Evolutionary conservation across 768 basidiomycete genomes (phyloP).

Genomic region (Boletus tomentosulus): DNA sequence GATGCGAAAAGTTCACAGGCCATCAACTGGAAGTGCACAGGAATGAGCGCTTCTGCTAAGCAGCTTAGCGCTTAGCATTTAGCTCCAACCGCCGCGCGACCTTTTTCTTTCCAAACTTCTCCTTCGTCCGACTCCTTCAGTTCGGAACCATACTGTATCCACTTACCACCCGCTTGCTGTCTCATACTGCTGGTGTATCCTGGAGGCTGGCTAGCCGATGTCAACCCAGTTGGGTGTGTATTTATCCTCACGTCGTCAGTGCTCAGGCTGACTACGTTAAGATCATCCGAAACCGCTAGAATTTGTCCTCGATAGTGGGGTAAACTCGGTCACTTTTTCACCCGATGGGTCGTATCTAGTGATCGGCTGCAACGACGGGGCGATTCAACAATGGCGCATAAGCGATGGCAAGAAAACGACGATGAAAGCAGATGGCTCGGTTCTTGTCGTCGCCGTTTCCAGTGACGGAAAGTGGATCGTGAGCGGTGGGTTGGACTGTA

Average conservation of each 20-base stretch:
- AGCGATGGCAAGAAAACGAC: slow-evolving; percentile 5
- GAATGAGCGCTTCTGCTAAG: too few species aligned
- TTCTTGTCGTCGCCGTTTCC: slow-evolving; percentile 11
- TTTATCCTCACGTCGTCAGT: neutral
- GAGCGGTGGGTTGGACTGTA: slow-evolving; percentile 8
- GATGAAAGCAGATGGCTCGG: slow-evolving; percentile 6
- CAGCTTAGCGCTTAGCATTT: too few species aligned
- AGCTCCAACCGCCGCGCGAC: too few species aligned
- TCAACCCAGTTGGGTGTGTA: slow-evolving; percentile 1
- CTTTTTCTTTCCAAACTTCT: too few species aligned
- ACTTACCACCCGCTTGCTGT: too few species aligned
- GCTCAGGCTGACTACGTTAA: neutral
- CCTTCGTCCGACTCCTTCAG: neutral
- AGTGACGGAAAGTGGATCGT: slow-evolving; percentile 15
- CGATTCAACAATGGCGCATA: slow-evolving; percentile 11
- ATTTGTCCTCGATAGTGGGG: neutral
- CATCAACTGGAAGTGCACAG: too few species aligned
- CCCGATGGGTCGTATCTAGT: slow-evolving; percentile 11
- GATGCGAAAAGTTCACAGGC: too few species aligned
- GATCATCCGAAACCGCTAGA: slow-evolving; percentile 5
- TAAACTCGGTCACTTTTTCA: slow-evolving; percentile 15
- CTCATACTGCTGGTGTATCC: neutral
- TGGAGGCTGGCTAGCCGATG: slow-evolving; percentile 2
- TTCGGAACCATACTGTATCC: neutral
- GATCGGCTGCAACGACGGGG: slow-evolving; percentile 11